A percentile compares a stretch with the other conserved stretches of the same genome.
phyloP scores from a whole-genome alignment of 2,329 filamentous ascomycete genomes.

The Seiridium unicorne region DNA sequence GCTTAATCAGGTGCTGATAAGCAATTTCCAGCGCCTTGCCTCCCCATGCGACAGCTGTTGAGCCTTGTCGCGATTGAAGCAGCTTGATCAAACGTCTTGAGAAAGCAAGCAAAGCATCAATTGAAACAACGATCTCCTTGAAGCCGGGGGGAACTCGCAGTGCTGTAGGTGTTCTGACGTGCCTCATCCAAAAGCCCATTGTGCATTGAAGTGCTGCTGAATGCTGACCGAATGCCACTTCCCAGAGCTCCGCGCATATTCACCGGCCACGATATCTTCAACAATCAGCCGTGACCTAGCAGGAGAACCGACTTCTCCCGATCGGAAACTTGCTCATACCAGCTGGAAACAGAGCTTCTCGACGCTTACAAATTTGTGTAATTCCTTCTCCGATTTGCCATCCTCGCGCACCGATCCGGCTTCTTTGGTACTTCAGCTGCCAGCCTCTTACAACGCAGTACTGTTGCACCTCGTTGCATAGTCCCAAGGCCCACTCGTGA shows the following conservation, averaged over 20 bases:
- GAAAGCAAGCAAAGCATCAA: background rate
- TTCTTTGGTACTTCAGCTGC: too few relatives aligned
- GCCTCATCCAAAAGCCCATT: background rate
- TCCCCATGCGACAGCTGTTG: constrained; percentile 11
- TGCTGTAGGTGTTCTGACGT: background rate
- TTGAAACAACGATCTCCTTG: background rate
- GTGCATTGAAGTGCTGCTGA: background rate
- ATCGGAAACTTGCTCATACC: too few relatives aligned
- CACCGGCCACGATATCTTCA: constrained; percentile 1
- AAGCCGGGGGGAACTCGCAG: background rate
- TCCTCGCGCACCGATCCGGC: too few relatives aligned
- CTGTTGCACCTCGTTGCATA: too few relatives aligned
- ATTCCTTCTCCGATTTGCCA: too few relatives aligned
- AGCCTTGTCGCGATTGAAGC: background rate
- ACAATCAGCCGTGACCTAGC: background rate
- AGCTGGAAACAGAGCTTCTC: too few relatives aligned
- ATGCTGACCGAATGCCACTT: background rate
- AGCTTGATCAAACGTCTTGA: background rate
- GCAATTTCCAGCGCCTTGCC: constrained; percentile 17
- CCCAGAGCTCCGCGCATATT: background rate
- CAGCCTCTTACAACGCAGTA: too few relatives aligned
- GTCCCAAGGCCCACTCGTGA: too few relatives aligned
- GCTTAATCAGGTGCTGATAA: constrained; percentile 24
- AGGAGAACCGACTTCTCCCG: background rate
- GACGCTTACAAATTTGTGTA: too few relatives aligned